Conservation (phyloP, 345 rosid genomes). For the rapeseed (Brassica napus) region Da-Ae NC_063448.1:15739001-15739500, state of each 20-base stretch:
- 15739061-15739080: slow-evolving; percentile 45
- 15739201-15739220: slow-evolving; percentile 63
- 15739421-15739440: slow-evolving; percentile 51
- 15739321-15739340: slow-evolving; percentile 70
- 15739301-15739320: slow-evolving; percentile 65
- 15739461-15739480: slow-evolving; percentile 46
- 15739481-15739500: slow-evolving; percentile 64
- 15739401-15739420: slow-evolving; percentile 75
- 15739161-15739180: slow-evolving; percentile 61
- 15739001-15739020: slow-evolving; percentile 15
- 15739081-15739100: slow-evolving; percentile 54
- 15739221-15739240: slow-evolving; percentile 48
- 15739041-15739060: slow-evolving; percentile 36
- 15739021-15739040: slow-evolving; percentile 11
- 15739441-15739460: slow-evolving; percentile 49
- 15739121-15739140: slow-evolving; percentile 53
- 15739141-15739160: slow-evolving; percentile 49
- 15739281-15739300: slow-evolving; percentile 68
- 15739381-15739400: slow-evolving; percentile 53
- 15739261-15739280: slow-evolving; percentile 64
- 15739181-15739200: slow-evolving; percentile 52
- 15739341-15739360: slow-evolving; percentile 80
- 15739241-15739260: slow-evolving; percentile 67
- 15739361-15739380: slow-evolving; percentile 71
- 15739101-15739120: slow-evolving; percentile 51